These are phyloP conservation scores for Citropsis articulata DNA, from an alignment of 345 rosid species.

Conservation along the genomic window DNA sequence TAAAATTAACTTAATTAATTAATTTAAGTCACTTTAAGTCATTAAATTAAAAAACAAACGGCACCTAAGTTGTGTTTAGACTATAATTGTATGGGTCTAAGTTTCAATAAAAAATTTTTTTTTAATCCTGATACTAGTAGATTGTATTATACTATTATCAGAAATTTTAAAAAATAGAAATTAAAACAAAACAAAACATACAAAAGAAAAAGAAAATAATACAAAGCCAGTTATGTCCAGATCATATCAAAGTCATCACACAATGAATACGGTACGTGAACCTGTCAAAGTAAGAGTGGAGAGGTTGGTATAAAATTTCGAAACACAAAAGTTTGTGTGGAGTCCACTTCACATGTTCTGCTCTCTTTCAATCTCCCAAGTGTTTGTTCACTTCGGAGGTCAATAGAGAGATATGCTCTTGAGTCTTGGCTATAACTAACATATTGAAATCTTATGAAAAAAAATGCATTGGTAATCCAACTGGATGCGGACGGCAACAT, in stretches of 20 bases:
- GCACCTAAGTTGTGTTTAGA: too few species aligned
- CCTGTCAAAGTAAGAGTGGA: background rate
- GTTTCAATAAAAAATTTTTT: too few species aligned
- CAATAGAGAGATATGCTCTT: background rate
- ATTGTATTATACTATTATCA: too few species aligned
- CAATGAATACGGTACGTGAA: background rate
- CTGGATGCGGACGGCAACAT: background rate
- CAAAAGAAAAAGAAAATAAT: too few species aligned
- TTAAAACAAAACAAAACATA: too few species aligned
- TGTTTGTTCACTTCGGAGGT: background rate
- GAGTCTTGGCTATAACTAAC: background rate
- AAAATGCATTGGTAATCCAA: background rate
- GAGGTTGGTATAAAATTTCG: background rate
- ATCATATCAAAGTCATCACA: background rate
- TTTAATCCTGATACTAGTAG: too few species aligned
- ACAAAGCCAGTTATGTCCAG: background rate
- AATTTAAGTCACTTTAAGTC: too few species aligned
- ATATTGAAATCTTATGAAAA: background rate
- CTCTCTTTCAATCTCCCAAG: background rate
- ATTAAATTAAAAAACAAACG: too few species aligned
- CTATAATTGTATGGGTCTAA: too few species aligned
- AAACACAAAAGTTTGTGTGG: background rate
- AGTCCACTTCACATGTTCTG: background rate
- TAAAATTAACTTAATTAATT: too few species aligned
- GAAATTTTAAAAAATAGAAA: too few species aligned